phyloP scores from a whole-genome alignment of 495 filamentous ascomycete genomes.

The Penicillium angulare region DNA sequence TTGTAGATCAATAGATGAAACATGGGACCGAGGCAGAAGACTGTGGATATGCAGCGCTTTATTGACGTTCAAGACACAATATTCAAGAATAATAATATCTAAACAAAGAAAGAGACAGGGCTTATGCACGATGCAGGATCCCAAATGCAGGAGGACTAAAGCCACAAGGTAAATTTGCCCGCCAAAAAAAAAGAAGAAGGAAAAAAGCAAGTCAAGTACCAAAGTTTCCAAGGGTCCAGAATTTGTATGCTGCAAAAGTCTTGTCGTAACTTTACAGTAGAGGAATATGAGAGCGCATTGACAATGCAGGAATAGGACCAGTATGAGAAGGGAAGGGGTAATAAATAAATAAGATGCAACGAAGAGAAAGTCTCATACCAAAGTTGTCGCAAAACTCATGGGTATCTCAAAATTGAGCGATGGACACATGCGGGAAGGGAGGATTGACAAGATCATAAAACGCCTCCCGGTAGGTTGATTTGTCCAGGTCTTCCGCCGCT shows the following conservation, averaged over 20 bases:
- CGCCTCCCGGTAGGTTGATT: constrained; percentile 46
- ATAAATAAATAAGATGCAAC: constrained; percentile 14
- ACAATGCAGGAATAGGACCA: no score
- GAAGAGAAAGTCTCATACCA: constrained; percentile 23
- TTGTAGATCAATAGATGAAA: no score
- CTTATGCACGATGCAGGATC: constrained; percentile 21
- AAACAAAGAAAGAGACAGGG: constrained; percentile 11
- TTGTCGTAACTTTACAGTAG: no score
- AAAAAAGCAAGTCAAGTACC: not conserved
- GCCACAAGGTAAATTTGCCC: not conserved
- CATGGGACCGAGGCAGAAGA: no score
- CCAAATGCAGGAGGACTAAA: constrained; percentile 4
- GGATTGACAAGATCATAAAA: constrained; percentile 30
- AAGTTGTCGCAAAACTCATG: constrained; percentile 11
- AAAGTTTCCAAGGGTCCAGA: not conserved
- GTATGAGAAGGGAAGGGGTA: not conserved
- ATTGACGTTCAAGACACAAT: not conserved
- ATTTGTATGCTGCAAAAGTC: no score
- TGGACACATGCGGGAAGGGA: constrained; percentile 17
- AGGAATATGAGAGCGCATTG: no score
- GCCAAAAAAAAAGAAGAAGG: not conserved
- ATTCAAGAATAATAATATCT: constrained; percentile 10
- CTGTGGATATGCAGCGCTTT: no score
- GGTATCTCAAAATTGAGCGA: constrained; percentile 36
- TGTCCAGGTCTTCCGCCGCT: constrained; percentile 32